Percentiles rank a stretch among this genome's conserved stretches.
phyloP scores from a whole-genome alignment of 140 eudicot genomes.

The Eryngium alpinum region DNA sequence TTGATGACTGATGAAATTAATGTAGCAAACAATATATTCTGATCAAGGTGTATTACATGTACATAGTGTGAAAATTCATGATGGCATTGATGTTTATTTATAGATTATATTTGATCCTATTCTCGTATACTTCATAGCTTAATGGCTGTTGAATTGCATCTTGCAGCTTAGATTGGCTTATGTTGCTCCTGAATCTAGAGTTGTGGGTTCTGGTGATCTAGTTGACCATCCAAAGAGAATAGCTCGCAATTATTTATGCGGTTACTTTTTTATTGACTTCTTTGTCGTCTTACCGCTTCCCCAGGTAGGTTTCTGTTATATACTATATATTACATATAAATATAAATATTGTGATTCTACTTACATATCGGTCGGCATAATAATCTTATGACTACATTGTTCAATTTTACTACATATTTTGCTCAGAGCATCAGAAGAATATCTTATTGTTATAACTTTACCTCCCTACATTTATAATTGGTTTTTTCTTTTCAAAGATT shows the following conservation, averaged over 20 bases:
- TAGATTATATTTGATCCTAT: background rate
- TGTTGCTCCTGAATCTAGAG: conserved; percentile 88
- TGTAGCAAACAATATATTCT: background rate
- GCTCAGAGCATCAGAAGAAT: background rate
- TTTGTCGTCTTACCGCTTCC: conserved; percentile 83
- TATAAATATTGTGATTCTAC: background rate
- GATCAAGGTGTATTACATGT: background rate
- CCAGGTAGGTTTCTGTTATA: conserved; percentile 41
- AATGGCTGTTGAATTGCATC: background rate
- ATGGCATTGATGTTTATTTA: background rate
- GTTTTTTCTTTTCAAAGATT: too few relatives aligned
- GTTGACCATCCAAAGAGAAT: conserved; percentile 70
- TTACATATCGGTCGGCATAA: background rate
- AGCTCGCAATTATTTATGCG: conserved; percentile 52
- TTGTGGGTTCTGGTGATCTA: conserved; percentile 84
- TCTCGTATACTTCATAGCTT: background rate
- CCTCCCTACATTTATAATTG: background rate
- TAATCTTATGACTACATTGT: background rate
- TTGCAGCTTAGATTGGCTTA: conserved; percentile 87
- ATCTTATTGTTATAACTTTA: background rate
- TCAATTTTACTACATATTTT: too few relatives aligned
- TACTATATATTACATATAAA: background rate
- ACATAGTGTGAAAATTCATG: background rate
- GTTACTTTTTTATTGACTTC: conserved; percentile 57
- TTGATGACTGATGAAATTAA: background rate